Percentiles rank a stretch among this genome's conserved stretches.
Conservation (phyloP, 2,329 filamentous ascomycete species). For the Tolypocladium ovalisporum region DNA sequence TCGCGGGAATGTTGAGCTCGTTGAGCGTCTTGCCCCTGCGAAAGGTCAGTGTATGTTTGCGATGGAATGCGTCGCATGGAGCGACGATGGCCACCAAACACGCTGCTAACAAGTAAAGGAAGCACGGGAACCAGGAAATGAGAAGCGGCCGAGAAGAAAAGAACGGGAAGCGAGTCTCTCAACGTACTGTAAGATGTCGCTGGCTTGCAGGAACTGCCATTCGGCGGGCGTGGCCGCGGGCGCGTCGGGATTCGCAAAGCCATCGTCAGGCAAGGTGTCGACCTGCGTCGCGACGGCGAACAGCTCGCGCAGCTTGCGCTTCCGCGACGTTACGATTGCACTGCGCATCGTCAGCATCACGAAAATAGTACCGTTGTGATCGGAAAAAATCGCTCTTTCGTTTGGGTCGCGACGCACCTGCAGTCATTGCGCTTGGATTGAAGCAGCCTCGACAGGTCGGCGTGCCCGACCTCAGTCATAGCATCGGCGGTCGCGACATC, state of each 20-base stretch:
- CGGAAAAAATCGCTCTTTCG: slow-evolving; percentile 39
- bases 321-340: slow-evolving; percentile 70
- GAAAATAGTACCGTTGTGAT: slow-evolving; percentile 33
- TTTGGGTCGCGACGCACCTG: slow-evolving; percentile 38
- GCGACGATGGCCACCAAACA: slow-evolving; percentile 1
- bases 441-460: slow-evolving; percentile 56
- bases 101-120: slow-evolving; percentile 1
- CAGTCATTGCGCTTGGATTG: slow-evolving; percentile 52
- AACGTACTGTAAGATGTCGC: slow-evolving; percentile 51
- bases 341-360: slow-evolving; percentile 37
- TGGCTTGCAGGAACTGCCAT: slow-evolving; percentile 43
- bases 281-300: slow-evolving; percentile 67
- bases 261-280: slow-evolving; percentile 48
- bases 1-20: slow-evolving; percentile 40
- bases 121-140: slow-evolving; percentile 5
- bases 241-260: slow-evolving; percentile 46
- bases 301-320: slow-evolving; percentile 83
- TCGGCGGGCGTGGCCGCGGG: slow-evolving; percentile 39
- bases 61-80: neutral
- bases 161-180: slow-evolving; percentile 4
- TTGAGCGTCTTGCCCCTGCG: slow-evolving; percentile 31
- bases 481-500: slow-evolving; percentile 59
- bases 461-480: slow-evolving; percentile 60
- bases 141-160: slow-evolving; percentile 6
- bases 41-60: slow-evolving; percentile 8